Percentiles rank a stretch among this genome's conserved stretches.
Evolutionary conservation across 2,329 filamentous ascomycete genomes (phyloP).

Genomic region (Aaosphaeria pasadenensis): DNA sequence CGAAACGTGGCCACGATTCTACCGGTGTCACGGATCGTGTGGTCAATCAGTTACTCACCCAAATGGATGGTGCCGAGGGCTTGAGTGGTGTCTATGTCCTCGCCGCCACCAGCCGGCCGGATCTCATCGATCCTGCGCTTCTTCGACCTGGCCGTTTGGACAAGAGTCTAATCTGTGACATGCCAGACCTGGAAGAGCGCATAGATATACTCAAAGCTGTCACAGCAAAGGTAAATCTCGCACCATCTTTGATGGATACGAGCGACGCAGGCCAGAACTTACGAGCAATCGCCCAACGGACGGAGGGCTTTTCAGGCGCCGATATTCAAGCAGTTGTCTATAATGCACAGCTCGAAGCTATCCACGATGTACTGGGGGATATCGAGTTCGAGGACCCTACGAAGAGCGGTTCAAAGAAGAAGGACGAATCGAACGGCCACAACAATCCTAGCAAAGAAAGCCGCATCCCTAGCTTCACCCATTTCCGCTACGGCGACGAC

Average conservation of each 20-base stretch:
- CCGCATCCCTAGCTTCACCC: constrained; percentile 41
- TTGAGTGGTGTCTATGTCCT: constrained; percentile 93
- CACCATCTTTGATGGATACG: constrained; percentile 58
- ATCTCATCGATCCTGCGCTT: constrained; percentile 91
- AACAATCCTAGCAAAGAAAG: constrained; percentile 15
- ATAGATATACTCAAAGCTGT: constrained; percentile 85
- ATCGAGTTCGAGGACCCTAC: constrained; percentile 37
- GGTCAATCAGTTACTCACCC: constrained; percentile 95
- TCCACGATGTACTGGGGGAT: constrained; percentile 82
- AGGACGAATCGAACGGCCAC: constrained; percentile 17
- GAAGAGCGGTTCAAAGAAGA: constrained; percentile 28
- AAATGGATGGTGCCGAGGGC: constrained; percentile 98
- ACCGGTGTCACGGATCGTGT: constrained; percentile 98
- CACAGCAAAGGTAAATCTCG: constrained; percentile 75
- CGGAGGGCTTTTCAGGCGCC: constrained; percentile 88
- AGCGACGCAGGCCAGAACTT: constrained; percentile 43
- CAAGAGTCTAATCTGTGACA: constrained; percentile 88
- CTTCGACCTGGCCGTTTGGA: constrained; percentile 89
- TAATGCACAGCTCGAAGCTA: constrained; percentile 94
- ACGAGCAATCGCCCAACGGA: constrained; percentile 71
- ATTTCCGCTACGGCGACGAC: constrained; percentile 75
- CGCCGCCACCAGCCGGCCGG: constrained; percentile 87
- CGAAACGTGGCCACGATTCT: constrained; percentile 93
- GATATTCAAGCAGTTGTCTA: constrained; percentile 94
- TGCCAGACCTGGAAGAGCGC: constrained; percentile 76